Base-by-base conservation (phyloP, 2,329 filamentous ascomycete species). In the Magnaporthiopsis poae region DNA sequence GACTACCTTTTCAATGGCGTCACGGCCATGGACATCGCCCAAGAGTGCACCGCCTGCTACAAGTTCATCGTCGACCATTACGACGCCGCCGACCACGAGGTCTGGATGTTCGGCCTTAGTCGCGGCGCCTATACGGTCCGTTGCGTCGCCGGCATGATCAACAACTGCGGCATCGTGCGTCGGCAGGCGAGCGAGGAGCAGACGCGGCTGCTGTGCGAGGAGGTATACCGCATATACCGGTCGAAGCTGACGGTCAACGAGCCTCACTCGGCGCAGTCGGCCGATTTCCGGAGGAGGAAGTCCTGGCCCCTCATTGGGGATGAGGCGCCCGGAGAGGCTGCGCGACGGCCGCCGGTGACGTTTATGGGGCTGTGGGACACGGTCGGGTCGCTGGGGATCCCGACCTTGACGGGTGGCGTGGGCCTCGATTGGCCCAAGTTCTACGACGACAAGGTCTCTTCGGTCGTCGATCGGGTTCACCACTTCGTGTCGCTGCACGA, bases 21-120 rank as follows among this genome's bases (percentile, higher is more conserved):
- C 56, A 64, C 64, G 8, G 64, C 29, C 8, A 33, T 61, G 35
- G 56, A 66, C 64, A 61, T 66, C 35, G 35, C 35, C 27, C 61
- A 46, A 21, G 67, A 68, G 59, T 65, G 65, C 35, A 62, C 62
- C 61, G 11, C 13, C 31, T 64, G 61, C 33, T 69, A 67, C 36
- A 56, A 52, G 18, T 69, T 65, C 62, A 67, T 70, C 35, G 69
- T 72, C 11, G 62, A 72, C 9, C 68, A 71, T 18, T 74, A 70
- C 62, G 35, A 35, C 35, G 62, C 65, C 5, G 67, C 69, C 2
- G 68, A 70, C 18, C 62, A 60, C 61, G 69, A 73, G 66, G 60
- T 73, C 0, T 73, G 71, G 71, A 68, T 73, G 68, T 73, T 74
- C 46, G 72, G 73, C n/a, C 33, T 71, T 21, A 73, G 71, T 5